Conservation (phyloP, 257 asterid genomes). For the Scutellaria baicalensis region DNA sequence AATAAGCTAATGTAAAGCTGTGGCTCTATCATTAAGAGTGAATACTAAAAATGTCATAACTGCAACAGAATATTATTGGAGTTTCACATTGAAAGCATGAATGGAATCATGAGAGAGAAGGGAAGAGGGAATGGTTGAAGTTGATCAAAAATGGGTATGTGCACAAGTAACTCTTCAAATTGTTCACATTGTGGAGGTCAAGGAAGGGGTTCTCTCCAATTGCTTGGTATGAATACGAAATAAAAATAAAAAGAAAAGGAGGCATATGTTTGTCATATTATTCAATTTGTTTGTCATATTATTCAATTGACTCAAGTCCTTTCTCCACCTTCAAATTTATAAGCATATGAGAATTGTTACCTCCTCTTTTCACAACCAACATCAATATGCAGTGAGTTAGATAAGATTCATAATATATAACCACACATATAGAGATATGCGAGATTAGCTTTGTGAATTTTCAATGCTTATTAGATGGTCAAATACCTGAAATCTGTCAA, state of each 20-base stretch:
- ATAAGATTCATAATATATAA: slow-evolving; percentile 2
- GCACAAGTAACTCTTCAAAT: too few relatives aligned
- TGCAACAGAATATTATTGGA: not conserved
- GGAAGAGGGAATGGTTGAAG: too few relatives aligned
- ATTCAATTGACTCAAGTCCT: not conserved
- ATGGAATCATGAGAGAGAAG: not conserved
- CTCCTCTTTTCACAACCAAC: not conserved
- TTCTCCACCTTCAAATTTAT: not conserved
- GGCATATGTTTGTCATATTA: not conserved
- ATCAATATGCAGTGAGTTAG: not conserved
- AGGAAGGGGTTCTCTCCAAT: not conserved
- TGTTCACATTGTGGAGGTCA: not conserved
- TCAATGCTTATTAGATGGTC: slow-evolving; percentile 9
- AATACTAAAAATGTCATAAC: not conserved
- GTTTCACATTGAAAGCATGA: not conserved
- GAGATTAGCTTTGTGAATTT: not conserved
- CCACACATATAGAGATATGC: not conserved
- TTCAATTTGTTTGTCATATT: not conserved
- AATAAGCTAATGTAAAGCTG: not conserved
- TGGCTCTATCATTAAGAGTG: not conserved
- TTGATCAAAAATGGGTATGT: too few relatives aligned
- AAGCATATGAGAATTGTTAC: not conserved
- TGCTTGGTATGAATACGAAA: not conserved
- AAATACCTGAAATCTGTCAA: slow-evolving; percentile 76
- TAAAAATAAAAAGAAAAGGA: not conserved